phyloP scores from a whole-genome alignment of 139 green algal genomes.

The Prasinococcaceae sp. region DNA sequence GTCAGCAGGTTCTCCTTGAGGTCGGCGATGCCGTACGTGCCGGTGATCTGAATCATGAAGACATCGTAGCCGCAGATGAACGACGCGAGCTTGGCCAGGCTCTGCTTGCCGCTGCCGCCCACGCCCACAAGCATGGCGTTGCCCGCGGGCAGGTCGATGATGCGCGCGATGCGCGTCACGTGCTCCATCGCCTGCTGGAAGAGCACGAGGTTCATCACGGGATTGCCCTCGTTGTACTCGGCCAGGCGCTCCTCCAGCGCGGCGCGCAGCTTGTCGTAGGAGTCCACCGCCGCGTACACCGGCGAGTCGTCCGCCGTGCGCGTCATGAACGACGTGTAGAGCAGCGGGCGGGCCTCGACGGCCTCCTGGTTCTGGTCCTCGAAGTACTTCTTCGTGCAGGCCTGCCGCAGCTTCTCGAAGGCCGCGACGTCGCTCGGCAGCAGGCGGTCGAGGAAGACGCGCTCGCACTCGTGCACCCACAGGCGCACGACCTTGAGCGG shows the following conservation, averaged over 20 bases:
- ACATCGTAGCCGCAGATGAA: slow-evolving; percentile 67
- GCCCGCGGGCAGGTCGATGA: slow-evolving; percentile 61
- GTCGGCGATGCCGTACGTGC: slow-evolving; percentile 56
- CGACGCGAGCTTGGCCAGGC: slow-evolving; percentile 50
- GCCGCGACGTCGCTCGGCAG: slow-evolving; percentile 53
- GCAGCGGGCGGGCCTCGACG: slow-evolving; percentile 45
- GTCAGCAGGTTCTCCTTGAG: slow-evolving; percentile 71
- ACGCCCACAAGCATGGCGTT: slow-evolving; percentile 66
- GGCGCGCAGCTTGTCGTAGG: slow-evolving; percentile 41
- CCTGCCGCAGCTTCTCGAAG: slow-evolving; percentile 53
- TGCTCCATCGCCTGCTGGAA: slow-evolving; percentile 77
- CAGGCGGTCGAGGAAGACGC: slow-evolving; percentile 70
- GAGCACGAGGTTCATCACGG: slow-evolving; percentile 67
- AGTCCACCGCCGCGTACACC: slow-evolving; percentile 31
- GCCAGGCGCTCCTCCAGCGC: slow-evolving; percentile 56
- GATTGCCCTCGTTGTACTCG: slow-evolving; percentile 80
- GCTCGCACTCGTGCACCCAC: slow-evolving; percentile 70
- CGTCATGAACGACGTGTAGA: slow-evolving; percentile 34
- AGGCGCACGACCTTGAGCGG: slow-evolving; percentile 47
- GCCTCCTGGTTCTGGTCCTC: slow-evolving; percentile 31
- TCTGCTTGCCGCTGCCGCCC: slow-evolving; percentile 13
- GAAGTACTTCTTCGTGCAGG: slow-evolving; percentile 54
- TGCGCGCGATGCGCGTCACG: slow-evolving; percentile 56
- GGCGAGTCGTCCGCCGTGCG: slow-evolving; percentile 31
- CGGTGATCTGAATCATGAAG: slow-evolving; percentile 61